Conservation (phyloP, 2,329 filamentous ascomycete genomes). For the Diaporthe ampelina region DNA sequence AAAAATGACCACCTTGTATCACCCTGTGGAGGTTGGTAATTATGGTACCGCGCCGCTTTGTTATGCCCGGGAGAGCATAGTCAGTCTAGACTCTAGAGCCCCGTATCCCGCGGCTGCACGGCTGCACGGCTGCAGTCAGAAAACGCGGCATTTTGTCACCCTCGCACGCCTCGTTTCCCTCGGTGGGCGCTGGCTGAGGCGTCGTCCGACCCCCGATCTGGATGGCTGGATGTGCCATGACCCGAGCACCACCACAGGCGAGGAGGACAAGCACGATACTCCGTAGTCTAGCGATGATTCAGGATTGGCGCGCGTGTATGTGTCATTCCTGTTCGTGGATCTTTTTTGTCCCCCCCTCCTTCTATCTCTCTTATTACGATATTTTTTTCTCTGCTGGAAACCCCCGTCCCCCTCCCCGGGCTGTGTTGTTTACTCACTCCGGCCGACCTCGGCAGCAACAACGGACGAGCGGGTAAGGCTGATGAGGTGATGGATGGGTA, state of each 20-base stretch:
- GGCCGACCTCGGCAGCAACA: constrained; percentile 42
- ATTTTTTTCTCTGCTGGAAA: neutral
- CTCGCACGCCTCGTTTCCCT: constrained; percentile 10
- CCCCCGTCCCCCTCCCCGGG: neutral
- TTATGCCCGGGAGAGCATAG: neutral
- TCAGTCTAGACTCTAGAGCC: neutral
- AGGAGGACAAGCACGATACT: neutral
- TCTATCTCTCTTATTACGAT: neutral
- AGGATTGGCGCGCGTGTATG: constrained; percentile 26
- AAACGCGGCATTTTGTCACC: constrained; percentile 34
- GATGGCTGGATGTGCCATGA: neutral
- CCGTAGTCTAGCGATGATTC: constrained; percentile 11
- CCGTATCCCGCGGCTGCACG: too few species aligned
- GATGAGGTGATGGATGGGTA: constrained; percentile 25
- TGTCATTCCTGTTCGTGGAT: constrained; percentile 33
- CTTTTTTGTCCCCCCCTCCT: neutral
- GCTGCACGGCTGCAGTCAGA: neutral
- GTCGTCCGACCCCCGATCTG: constrained; percentile 14
- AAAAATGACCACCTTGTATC: neutral
- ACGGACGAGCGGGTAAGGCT: constrained; percentile 40
- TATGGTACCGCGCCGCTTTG: neutral
- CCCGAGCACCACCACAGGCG: neutral
- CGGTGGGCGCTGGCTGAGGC: neutral
- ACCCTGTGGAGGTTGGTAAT: neutral
- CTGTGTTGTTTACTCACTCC: constrained; percentile 8